Evolutionary conservation across 352 stramenopile species (phyloP).

Genomic region (Phytopythium boreale): DNA sequence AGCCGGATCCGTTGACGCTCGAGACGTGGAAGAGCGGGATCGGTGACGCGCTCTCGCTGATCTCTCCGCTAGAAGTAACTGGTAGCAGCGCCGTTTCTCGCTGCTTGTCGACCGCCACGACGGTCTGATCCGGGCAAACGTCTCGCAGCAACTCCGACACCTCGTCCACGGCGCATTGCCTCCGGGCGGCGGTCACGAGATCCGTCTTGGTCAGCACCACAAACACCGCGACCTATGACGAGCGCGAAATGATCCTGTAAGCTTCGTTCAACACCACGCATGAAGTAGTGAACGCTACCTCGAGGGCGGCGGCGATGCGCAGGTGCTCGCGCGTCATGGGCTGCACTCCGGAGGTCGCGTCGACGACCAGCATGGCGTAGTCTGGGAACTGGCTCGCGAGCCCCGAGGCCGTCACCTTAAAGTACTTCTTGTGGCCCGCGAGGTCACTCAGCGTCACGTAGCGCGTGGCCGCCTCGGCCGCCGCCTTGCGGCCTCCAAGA

Average conservation of each 20-base stretch:
- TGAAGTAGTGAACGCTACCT: conserved; percentile 14
- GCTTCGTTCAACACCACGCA: neutral
- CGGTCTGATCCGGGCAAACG: conserved; percentile 23
- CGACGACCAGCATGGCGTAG: conserved; percentile 84
- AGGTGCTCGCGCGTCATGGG: conserved; percentile 79
- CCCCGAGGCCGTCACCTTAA: conserved; percentile 86
- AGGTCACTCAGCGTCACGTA: conserved; percentile 75
- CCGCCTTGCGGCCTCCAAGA: neutral
- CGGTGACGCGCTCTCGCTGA: neutral
- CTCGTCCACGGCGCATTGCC: conserved; percentile 47
- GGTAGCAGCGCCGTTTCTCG: conserved; percentile 2
- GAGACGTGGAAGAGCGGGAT: conserved; percentile 70
- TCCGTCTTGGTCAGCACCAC: conserved; percentile 85
- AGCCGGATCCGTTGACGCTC: conserved; percentile 47
- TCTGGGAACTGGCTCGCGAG: conserved; percentile 83
- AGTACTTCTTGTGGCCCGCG: conserved; percentile 85
- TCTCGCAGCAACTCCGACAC: conserved; percentile 36
- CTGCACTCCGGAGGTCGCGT: conserved; percentile 60
- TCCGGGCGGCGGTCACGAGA: conserved; percentile 30
- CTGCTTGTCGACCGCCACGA: conserved; percentile 15
- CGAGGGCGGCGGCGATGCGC: conserved; percentile 69
- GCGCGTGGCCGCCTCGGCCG: conserved; percentile 12
- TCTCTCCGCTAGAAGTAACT: neutral
- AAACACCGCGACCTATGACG: conserved; percentile 47
- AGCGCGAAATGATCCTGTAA: neutral